These are phyloP conservation scores for Debaryomyces subglobosus DNA, from an alignment of 1,139 yeast species.

Conservation along the genomic window DNA sequence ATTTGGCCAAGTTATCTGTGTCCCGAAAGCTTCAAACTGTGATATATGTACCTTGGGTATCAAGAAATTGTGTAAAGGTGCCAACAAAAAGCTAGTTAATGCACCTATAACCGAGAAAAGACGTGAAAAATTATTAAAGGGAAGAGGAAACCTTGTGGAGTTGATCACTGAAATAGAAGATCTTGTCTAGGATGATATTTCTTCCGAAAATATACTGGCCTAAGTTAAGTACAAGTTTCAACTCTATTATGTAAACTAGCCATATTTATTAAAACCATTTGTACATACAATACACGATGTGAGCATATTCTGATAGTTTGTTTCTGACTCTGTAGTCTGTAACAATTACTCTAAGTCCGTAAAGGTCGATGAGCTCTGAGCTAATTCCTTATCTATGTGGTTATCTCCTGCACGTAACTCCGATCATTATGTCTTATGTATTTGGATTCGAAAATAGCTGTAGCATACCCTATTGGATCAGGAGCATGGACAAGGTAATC, in stretches of 20 bases:
- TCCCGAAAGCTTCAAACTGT: constrained; percentile 72
- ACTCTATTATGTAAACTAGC: neutral
- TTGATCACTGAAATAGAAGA: constrained; percentile 18
- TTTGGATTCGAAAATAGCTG: neutral
- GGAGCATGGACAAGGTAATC: neutral
- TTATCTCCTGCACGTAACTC: constrained; percentile 3
- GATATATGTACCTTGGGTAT: constrained; percentile 67
- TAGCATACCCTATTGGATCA: neutral
- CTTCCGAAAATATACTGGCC: neutral
- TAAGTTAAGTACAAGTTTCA: neutral
- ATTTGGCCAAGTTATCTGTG: constrained; percentile 88
- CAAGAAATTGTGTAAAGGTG: constrained; percentile 55
- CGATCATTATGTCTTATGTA: neutral
- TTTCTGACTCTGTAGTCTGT: neutral
- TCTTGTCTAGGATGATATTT: neutral
- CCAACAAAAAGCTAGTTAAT: constrained; percentile 45
- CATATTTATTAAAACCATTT: neutral
- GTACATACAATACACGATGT: neutral
- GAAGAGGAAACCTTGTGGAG: constrained; percentile 39
- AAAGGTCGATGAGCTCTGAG: neutral
- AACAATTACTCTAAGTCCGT: neutral
- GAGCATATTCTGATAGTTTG: neutral
- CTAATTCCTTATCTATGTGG: neutral
- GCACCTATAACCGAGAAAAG: constrained; percentile 35
- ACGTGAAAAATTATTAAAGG: constrained; percentile 32